Evolutionary conservation across 2,329 filamentous ascomycete species (phyloP).

Genomic region (Colletotrichum sp.): DNA sequence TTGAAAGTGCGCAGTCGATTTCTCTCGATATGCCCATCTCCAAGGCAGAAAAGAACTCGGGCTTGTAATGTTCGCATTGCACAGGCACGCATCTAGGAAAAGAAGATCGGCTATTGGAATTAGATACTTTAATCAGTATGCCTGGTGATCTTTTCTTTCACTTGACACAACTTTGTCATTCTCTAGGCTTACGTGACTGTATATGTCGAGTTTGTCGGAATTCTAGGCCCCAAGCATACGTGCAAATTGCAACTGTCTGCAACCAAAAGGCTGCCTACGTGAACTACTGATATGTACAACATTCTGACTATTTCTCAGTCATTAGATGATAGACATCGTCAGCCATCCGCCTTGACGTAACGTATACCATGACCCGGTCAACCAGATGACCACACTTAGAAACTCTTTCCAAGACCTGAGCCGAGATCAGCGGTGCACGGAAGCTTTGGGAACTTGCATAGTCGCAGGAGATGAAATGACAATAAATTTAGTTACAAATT

Average conservation of each 20-base stretch:
- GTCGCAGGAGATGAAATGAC: background rate
- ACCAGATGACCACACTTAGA: too few relatives aligned
- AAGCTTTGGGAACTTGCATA: background rate
- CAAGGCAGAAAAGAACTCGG: background rate
- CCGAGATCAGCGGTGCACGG: background rate
- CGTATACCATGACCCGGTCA: background rate
- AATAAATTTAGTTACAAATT: background rate
- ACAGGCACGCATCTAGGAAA: accelerated
- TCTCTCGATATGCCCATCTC: background rate
- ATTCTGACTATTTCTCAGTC: accelerated
- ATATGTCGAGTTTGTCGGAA: background rate
- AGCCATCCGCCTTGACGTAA: background rate
- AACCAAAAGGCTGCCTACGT: background rate
- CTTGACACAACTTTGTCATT: background rate
- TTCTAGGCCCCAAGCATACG: background rate
- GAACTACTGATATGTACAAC: background rate
- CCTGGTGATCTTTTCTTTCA: background rate
- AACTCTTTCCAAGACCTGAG: background rate
- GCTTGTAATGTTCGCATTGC: background rate
- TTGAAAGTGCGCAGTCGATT: background rate
- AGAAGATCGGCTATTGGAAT: accelerated
- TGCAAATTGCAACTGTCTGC: background rate
- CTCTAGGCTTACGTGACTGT: background rate
- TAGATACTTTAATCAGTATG: background rate
- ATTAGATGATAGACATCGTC: background rate